Conservation (phyloP, 148 eudicot species). For the Hydrangea macrophylla region DNA sequence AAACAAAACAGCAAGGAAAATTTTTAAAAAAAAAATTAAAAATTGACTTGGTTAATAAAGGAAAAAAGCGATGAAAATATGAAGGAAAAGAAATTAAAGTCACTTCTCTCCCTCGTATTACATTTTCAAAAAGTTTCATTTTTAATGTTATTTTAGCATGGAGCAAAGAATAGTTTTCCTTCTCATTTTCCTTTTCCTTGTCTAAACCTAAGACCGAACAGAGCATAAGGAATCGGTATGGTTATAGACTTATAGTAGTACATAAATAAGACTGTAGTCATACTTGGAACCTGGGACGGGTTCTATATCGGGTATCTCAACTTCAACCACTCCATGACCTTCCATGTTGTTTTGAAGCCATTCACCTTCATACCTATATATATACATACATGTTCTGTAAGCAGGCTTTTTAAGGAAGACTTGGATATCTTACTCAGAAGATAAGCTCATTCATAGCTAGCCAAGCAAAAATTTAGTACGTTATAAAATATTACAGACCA, state of each 20-base stretch:
- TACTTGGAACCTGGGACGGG: slow-evolving; percentile 95
- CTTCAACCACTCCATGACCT: slow-evolving; percentile 94
- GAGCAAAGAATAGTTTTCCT: too few species aligned
- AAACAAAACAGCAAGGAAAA: too few species aligned
- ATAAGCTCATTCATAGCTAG: not conserved
- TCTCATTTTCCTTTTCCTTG: too few species aligned
- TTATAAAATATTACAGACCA: not conserved
- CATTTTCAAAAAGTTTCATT: too few species aligned
- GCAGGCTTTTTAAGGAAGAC: not conserved
- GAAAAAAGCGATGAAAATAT: too few species aligned
- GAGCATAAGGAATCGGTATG: too few species aligned
- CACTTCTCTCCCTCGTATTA: too few species aligned
- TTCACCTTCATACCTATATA: slow-evolving; percentile 83
- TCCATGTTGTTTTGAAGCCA: slow-evolving; percentile 89
- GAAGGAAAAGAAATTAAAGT: too few species aligned
- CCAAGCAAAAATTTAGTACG: not conserved
- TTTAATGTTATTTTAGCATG: too few species aligned
- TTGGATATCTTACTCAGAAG: not conserved
- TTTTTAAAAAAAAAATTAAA: too few species aligned
- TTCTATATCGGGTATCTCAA: slow-evolving; percentile 76
- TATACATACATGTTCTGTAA: slow-evolving; percentile 8
- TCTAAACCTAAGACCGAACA: too few species aligned
- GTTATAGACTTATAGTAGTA: not conserved
- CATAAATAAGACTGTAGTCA: slow-evolving; percentile 15
- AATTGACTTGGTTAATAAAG: too few species aligned